Base-by-base conservation (phyloP, 2,329 filamentous ascomycete genomes). In the Colletotrichum sidae region DNA sequence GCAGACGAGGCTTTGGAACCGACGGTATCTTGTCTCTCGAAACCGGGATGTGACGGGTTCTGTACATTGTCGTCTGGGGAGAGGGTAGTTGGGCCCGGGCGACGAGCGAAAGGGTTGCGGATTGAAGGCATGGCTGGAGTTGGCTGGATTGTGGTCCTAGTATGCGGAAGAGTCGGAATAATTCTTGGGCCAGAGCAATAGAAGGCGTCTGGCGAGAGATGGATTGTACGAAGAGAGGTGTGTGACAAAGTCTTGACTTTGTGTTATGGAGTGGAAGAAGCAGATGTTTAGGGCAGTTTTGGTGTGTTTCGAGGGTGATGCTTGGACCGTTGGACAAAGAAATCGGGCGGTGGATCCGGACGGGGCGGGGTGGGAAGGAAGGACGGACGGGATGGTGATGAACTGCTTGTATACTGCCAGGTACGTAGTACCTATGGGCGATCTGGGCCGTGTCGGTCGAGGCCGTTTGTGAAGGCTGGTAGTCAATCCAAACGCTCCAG, bases 21-120 rank as follows among this genome's bases (percentile, higher is more conserved):
- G 57, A 87, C 81, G 1, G 86, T 89, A 70, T 90, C 86, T 67
- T 88, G 86, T 65, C 84, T 83, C 75, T 90, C 87, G 70, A 90
- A 90, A 8, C 83, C 82, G 34, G 80, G 78, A 51, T 83, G 80
- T 33, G 83, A 76, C 60, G 78, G 77, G 69, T 81, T 81, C 25
- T 81, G 82, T 65, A 78, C 72, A 71, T 85, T 87, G 72, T 90
- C 89, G 71, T 89, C 86, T 68, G 77, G 78, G 68, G 75, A 73
- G 55, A 78, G 73, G 65, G 77, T 73, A 68, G 74, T 74, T 70
- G 75, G 77, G 68, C 83, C 86, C 58, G 85, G 79, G 57, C 87
- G 89, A 72, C 87, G 86, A 60, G 85, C 81, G 75, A 93, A 91
- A 37, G 90, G 88, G 76, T 93, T 93, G 70, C 91, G 89, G 74